Percentiles rank a stretch among this genome's conserved stretches.
Conservation (phyloP, 2,329 filamentous ascomycete genomes). For the Aspergillus amoenus region DNA sequence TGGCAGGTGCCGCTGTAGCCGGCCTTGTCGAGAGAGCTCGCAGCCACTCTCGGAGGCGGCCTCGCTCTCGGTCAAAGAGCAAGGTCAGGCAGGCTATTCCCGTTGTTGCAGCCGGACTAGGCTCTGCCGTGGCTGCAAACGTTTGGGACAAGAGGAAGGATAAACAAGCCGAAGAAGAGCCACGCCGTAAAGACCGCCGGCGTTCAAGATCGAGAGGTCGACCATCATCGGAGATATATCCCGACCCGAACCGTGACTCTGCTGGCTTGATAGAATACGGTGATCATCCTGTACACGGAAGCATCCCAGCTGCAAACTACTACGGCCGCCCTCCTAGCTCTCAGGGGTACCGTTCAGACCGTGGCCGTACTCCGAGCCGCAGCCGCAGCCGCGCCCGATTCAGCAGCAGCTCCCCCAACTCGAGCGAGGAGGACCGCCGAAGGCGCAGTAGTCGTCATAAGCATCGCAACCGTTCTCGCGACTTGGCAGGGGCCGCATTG, state of each 20-base stretch:
- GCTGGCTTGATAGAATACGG: slow-evolving; percentile 64
- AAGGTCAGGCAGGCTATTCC: slow-evolving; percentile 58
- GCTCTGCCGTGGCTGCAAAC: slow-evolving; percentile 60
- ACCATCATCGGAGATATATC: slow-evolving; percentile 40
- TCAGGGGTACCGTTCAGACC: slow-evolving; percentile 41
- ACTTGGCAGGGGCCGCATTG: slow-evolving; percentile 54
- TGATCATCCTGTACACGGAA: slow-evolving; percentile 60
- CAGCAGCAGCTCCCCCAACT: slow-evolving; percentile 38
- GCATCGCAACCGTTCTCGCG: slow-evolving; percentile 42
- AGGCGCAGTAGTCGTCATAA: slow-evolving; percentile 30
- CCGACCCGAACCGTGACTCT: slow-evolving; percentile 42
- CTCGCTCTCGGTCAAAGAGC: slow-evolving; percentile 54
- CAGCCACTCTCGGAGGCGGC: slow-evolving; percentile 56
- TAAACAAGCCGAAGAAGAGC: slow-evolving; percentile 45
- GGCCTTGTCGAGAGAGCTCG: slow-evolving; percentile 59
- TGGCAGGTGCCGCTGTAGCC: slow-evolving; percentile 62
- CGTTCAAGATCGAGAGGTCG: slow-evolving; percentile 50
- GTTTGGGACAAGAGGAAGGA: slow-evolving; percentile 64
- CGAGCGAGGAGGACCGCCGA: slow-evolving; percentile 32
- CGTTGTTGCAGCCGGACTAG: slow-evolving; percentile 60
- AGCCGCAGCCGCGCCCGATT: slow-evolving; percentile 39
- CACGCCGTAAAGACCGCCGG: slow-evolving; percentile 34
- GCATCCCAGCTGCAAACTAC: slow-evolving; percentile 49
- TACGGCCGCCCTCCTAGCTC: slow-evolving; percentile 43
- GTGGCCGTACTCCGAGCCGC: slow-evolving; percentile 49